These are phyloP conservation scores for Gaultheria prostrata DNA, from an alignment of 148 eudicot genomes.

Conservation along the genomic window DNA sequence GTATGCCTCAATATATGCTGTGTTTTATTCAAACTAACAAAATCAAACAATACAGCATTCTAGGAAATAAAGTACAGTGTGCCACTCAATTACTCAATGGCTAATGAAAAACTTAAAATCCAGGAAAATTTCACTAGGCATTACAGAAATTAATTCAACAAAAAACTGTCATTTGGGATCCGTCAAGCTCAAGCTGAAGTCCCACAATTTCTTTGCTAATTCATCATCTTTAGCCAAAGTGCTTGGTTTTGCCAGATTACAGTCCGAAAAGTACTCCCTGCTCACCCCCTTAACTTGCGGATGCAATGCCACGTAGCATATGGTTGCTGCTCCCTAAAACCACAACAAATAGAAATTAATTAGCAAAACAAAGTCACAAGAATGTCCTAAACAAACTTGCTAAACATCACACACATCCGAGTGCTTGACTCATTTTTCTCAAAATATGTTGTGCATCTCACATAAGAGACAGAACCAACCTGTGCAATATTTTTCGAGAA, in stretches of 20 bases:
- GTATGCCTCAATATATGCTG: too few relatives aligned
- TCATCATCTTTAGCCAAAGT: too few relatives aligned
- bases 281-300: too few relatives aligned
- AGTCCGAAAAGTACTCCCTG: too few relatives aligned
- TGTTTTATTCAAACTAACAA: not conserved
- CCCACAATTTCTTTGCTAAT: too few relatives aligned
- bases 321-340: too few relatives aligned
- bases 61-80: not conserved
- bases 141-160: too few relatives aligned
- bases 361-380: not conserved
- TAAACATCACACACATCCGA: not conserved
- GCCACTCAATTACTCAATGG: not conserved
- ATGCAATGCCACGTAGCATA: too few relatives aligned
- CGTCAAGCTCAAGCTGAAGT: too few relatives aligned
- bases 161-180: too few relatives aligned
- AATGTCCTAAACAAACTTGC: not conserved
- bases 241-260: too few relatives aligned
- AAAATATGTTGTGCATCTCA: not conserved
- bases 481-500: constrained; percentile 60
- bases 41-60: not conserved
- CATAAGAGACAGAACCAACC: constrained; percentile 36
- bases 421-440: not conserved
- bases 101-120: not conserved
- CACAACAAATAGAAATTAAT: not conserved
- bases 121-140: too few relatives aligned